Evolutionary conservation across 345 rosid genomes (phyloP), one percentile per base, ranked within the genome.

Genomic region (Ceriops decandra): DNA sequence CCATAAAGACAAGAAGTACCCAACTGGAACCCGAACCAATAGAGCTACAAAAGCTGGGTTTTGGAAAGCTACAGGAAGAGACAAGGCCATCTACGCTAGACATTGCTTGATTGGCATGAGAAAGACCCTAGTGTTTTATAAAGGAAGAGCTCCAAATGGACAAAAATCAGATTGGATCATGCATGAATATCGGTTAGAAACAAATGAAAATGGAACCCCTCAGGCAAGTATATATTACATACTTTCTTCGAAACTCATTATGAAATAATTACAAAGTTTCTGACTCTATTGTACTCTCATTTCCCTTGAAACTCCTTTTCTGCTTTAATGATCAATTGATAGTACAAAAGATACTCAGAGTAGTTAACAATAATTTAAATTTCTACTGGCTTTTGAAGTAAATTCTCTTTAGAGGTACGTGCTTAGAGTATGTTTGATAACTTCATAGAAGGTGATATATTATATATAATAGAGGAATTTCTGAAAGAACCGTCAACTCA

Each of bases 11-110:
- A 95, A 90, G 86, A 95, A 95, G 73, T 95, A 95, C 72, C 98
- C 99, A 8, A 95, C 99, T 0, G 98, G 98, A 68, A 93, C 98
- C 75, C 90, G 98, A 19, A 91, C 97, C 16, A 93, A 93, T 72
- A 82, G 98, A 75, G 98, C 98, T 11, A 93, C 98, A 5, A 93
- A 86, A 83, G 96, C 89, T 47, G 98, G 98, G 54, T 93, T 93
- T 28, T 93, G 98, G 98, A 93, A 93, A 82, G 98, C 98, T 53
- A 93, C 98, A 0, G 98, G 98, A 80, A 83, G 98, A 77, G 98
- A 93, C 78, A 93, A 93, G 81, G 79, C 96, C 53, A 91, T 93
- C 68, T 91, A 89, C 79, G 13, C 80, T 32, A 83, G 90, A 76
- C 88, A 86, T 59, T 72, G 87, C 80, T 89, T 93, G 61, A 57